A percentile compares a stretch with the other conserved stretches of the same genome.
phyloP scores from a whole-genome alignment of 2,329 filamentous ascomycete species.

The Ascochyta viciae-villosae region DNA sequence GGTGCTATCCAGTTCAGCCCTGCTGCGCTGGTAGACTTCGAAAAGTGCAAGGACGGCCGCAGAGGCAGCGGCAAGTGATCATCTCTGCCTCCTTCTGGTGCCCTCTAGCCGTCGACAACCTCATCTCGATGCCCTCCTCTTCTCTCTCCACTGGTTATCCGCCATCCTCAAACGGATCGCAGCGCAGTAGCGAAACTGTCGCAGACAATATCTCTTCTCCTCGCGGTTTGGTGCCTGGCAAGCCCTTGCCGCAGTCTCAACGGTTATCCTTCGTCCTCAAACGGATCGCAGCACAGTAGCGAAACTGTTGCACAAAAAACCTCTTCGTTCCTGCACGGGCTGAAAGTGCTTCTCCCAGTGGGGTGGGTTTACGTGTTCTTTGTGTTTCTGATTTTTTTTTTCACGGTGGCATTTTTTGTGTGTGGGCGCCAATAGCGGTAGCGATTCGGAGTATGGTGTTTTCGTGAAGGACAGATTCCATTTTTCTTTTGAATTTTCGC shows the following conservation, averaged over 20 bases:
- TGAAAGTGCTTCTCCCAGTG: too few relatives aligned
- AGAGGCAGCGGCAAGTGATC: constrained; percentile 1
- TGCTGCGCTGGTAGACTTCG: constrained; percentile 16
- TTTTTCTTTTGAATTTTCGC: too few relatives aligned
- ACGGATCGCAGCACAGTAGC: background rate
- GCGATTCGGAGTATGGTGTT: too few relatives aligned
- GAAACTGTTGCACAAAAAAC: background rate
- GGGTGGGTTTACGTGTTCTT: too few relatives aligned
- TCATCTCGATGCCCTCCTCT: background rate
- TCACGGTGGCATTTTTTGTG: too few relatives aligned
- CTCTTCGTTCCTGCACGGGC: too few relatives aligned
- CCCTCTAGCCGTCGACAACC: background rate
- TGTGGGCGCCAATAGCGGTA: too few relatives aligned
- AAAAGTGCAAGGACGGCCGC: constrained; percentile 15
- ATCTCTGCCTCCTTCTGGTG: background rate
- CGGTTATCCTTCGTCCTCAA: background rate
- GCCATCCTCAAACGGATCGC: constrained; percentile 1
- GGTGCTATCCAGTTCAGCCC: constrained; percentile 10
- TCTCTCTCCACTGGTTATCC: background rate
- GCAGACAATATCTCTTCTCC: background rate
- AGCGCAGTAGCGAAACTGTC: background rate
- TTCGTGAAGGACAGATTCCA: too few relatives aligned
- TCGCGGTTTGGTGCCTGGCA: background rate
- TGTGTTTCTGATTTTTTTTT: too few relatives aligned
- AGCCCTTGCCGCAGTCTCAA: background rate